Percentiles rank a stretch among this genome's conserved stretches.
Evolutionary conservation across 192 early-diverging fungal genomes (phyloP).

Genomic region (Coemansia sp.): DNA sequence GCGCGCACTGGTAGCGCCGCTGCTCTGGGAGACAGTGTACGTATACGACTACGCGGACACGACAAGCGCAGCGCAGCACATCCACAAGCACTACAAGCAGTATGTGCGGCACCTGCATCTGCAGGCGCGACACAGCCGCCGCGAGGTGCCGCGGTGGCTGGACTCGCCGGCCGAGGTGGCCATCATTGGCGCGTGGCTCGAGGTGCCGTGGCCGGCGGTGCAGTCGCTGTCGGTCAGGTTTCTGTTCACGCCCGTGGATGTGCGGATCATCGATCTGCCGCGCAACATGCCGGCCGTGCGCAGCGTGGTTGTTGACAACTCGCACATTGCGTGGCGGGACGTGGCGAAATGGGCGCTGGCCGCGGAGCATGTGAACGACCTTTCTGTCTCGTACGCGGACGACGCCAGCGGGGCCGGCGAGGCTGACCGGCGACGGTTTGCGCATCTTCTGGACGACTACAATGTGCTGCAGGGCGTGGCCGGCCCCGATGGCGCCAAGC

Average conservation of each 20-base stretch:
- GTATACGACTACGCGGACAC: slow-evolving; percentile 46
- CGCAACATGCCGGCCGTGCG: slow-evolving; percentile 44
- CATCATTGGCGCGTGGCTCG: slow-evolving; percentile 53
- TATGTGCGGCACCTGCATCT: slow-evolving; percentile 47
- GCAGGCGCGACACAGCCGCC: slow-evolving; percentile 37
- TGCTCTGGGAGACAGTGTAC: slow-evolving; percentile 48
- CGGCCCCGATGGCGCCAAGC: background rate
- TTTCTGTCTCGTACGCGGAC: slow-evolving; percentile 49
- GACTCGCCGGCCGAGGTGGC: slow-evolving; percentile 54
- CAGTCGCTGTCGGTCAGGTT: slow-evolving; percentile 49
- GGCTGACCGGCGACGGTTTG: slow-evolving; percentile 39
- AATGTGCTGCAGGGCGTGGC: slow-evolving; percentile 48
- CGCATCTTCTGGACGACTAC: slow-evolving; percentile 52
- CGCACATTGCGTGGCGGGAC: slow-evolving; percentile 54
- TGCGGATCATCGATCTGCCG: slow-evolving; percentile 45
- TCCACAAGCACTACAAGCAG: slow-evolving; percentile 42
- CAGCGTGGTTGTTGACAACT: slow-evolving; percentile 47
- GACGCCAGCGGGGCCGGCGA: slow-evolving; percentile 24
- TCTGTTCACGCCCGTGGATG: slow-evolving; percentile 50
- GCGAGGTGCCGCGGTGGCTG: slow-evolving; percentile 50
- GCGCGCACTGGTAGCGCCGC: slow-evolving; percentile 44
- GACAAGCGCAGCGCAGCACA: slow-evolving; percentile 28
- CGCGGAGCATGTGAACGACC: slow-evolving; percentile 32
- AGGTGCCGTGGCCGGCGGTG: slow-evolving; percentile 46
- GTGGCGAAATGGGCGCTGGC: slow-evolving; percentile 51